Conservation (phyloP, 2,329 filamentous ascomycete species). For the Paraphaeosphaeria minitans region DNA sequence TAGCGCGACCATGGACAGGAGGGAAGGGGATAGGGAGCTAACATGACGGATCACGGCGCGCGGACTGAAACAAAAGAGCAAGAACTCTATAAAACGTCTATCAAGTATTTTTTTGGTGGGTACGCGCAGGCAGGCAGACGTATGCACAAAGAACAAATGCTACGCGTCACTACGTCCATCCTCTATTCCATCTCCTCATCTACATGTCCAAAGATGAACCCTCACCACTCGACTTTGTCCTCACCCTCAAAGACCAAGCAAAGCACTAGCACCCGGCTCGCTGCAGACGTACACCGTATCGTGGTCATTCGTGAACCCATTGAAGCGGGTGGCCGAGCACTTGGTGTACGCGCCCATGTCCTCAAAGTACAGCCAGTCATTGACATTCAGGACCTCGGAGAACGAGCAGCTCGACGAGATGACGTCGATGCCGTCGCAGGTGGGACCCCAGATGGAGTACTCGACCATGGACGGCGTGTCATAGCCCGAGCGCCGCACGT, state of each 20-base stretch:
- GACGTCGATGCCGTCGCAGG: slow-evolving; percentile 96
- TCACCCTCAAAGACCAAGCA: slow-evolving; percentile 56
- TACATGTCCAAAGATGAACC: neutral
- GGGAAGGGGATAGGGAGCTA: neutral
- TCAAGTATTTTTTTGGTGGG: slow-evolving; percentile 3
- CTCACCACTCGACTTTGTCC: neutral
- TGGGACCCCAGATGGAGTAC: slow-evolving; percentile 98
- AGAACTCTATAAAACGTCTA: neutral
- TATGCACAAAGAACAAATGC: neutral
- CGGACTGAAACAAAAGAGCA: neutral
- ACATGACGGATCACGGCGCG: neutral
- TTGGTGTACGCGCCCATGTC: slow-evolving; percentile 99
- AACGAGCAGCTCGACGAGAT: slow-evolving; percentile 84
- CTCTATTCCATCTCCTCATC: too few species aligned
- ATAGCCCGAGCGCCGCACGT: slow-evolving; percentile 41
- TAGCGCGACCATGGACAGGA: too few species aligned
- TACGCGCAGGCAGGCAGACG: neutral
- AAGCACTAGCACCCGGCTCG: slow-evolving; percentile 81
- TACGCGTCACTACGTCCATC: neutral
- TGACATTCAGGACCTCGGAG: slow-evolving; percentile 78
- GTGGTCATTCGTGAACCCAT: slow-evolving; percentile 91
- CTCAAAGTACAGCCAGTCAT: slow-evolving; percentile 98
- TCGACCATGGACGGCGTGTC: slow-evolving; percentile 64
- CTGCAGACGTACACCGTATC: slow-evolving; percentile 94
- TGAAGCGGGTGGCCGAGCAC: slow-evolving; percentile 97